Evolutionary conservation across 1,284 basidiomycete genomes (phyloP), one percentile per base, ranked within the genome.

Genomic region (Cystobasidium slooffiae): DNA sequence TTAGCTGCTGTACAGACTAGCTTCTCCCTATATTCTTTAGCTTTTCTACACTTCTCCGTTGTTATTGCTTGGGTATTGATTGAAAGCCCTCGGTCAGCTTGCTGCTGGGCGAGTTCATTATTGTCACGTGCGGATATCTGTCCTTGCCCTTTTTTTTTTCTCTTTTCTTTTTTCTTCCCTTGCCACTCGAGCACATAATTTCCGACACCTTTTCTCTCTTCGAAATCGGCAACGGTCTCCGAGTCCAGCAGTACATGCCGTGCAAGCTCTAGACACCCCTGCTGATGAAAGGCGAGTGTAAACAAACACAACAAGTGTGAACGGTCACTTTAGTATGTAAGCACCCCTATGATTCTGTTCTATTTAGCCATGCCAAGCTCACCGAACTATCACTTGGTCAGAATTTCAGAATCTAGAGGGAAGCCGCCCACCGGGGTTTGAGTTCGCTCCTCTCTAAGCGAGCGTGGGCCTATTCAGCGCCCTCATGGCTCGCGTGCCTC

Each of bases 401-500:
- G n/a, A n/a, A n/a, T n/a, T n/a, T n/a, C n/a, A n/a, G n/a, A n/a
- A n/a, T n/a, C n/a, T n/a, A n/a, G n/a, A n/a, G n/a, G n/a, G n/a
- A n/a, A n/a, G n/a, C n/a, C n/a, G n/a, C 31, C 31, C 31, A 31
- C 31, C 31, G 31, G 31, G 31, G 31, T 51, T 6, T 51, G 3
- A 20, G 47, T 6, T 16, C 6, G 20, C 20, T 2, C 47, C 47
- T 51, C 6, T 20, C 47, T 51, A 16, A 16, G 47, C 6, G 1
- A 31, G 47, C 14, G 47, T 16, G 47, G n/a, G n/a, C n/a, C 47
- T 3, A 20, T 51, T 20, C 14, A 51, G 6, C 47, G 16, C 14
- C 47, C 14, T 51, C 47, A 51, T 51, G 47, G 47, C 47, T 51
- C 20, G 47, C 47, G 20, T 51, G 47, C 47, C 47, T 51, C 47